These are phyloP conservation scores for Pseudopithomyces maydicus DNA, from an alignment of 2,329 filamentous ascomycete genomes.

Conservation along the genomic window DNA sequence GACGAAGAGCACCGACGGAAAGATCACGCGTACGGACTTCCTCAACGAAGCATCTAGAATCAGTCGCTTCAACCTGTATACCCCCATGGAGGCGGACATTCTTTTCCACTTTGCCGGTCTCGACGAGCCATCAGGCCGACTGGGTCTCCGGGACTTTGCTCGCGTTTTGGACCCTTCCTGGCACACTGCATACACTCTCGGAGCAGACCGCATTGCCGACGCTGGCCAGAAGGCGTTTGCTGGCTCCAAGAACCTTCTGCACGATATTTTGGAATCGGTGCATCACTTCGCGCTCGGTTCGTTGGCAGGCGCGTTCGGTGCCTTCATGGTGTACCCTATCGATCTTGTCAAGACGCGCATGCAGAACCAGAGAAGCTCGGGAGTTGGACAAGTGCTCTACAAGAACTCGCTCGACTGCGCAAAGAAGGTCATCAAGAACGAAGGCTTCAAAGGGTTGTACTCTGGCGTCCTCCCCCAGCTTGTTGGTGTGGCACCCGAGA, in stretches of 20 bases:
- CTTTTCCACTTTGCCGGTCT: constrained; percentile 97
- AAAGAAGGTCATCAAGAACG: constrained; percentile 88
- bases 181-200: constrained; percentile 69
- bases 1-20: constrained; percentile 81
- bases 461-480: constrained; percentile 94
- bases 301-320: constrained; percentile 92
- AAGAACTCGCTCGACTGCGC: constrained; percentile 98
- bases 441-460: constrained; percentile 88
- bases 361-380: constrained; percentile 86
- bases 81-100: constrained; percentile 98
- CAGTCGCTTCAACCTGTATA: constrained; percentile 94
- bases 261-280: constrained; percentile 72
- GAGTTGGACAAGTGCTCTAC: constrained; percentile 86
- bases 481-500: constrained; percentile 97
- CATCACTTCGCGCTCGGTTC: constrained; percentile 93
- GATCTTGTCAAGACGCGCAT: constrained; percentile 98
- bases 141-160: constrained; percentile 83
- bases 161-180: constrained; percentile 95
- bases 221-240: constrained; percentile 60
- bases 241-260: constrained; percentile 62
- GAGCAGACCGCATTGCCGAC: constrained; percentile 53
- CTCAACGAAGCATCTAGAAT: constrained; percentile 89
- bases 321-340: constrained; percentile 99
- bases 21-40: constrained; percentile 93
- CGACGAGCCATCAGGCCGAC: constrained; percentile 83